A percentile compares a stretch with the other conserved stretches of the same genome.
Conservation (phyloP, 192 early-diverging fungal species). For the Rhizophagus sp. region DNA sequence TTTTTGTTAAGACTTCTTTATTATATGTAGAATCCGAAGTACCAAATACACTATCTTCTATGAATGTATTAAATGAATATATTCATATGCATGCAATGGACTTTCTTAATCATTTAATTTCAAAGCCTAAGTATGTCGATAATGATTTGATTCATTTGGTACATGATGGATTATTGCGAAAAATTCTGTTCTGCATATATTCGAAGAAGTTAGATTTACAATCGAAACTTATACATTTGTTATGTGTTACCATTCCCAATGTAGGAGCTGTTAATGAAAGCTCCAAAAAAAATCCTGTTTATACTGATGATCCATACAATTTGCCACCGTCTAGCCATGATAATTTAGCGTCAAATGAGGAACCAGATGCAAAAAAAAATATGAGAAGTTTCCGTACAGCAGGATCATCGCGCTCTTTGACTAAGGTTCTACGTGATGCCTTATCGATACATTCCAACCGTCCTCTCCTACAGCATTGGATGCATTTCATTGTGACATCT, state of each 20-base stretch:
- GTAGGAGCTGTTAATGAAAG: conserved; percentile 37
- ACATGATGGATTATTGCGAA: conserved; percentile 51
- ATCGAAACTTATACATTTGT: conserved; percentile 55
- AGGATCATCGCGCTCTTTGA: conserved; percentile 44
- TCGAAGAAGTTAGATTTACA: conserved; percentile 55
- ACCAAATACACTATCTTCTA: conserved; percentile 34
- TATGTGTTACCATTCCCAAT: conserved; percentile 53
- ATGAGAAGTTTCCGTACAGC: neutral
- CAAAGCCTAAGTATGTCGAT: conserved; percentile 54
- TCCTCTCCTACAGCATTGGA: conserved; percentile 72
- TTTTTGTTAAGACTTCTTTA: conserved; percentile 9
- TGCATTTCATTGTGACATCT: conserved; percentile 68
- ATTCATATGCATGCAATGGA: conserved; percentile 63
- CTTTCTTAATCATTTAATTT: conserved; percentile 57
- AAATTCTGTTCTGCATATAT: conserved; percentile 61
- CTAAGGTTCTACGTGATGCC: conserved; percentile 61
- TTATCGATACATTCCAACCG: conserved; percentile 60
- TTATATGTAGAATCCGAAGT: conserved; percentile 50
- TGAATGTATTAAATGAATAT: conserved; percentile 40
- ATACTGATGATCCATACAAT: neutral
- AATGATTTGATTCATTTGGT: conserved; percentile 47
- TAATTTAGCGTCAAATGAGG: neutral
- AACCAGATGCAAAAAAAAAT: neutral
- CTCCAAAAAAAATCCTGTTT: neutral
- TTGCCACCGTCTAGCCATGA: neutral